A percentile compares a stretch with the other conserved stretches of the same genome.
These are phyloP conservation scores for Pseudohalonectria lignicola DNA, from an alignment of 2,329 filamentous ascomycete species.

Conservation along the genomic window DNA sequence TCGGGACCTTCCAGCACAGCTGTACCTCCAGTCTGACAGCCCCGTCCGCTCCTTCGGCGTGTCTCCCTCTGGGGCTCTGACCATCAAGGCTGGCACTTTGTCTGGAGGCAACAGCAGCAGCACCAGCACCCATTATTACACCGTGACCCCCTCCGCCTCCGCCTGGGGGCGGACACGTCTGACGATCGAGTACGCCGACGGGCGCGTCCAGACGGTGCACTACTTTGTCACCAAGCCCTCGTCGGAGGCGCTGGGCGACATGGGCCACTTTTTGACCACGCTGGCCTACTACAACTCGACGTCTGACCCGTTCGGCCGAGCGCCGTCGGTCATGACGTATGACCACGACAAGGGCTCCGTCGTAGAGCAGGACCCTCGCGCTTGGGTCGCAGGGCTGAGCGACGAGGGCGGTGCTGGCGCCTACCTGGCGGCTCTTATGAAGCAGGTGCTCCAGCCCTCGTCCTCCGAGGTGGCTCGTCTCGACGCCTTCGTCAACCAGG, in stretches of 20 bases:
- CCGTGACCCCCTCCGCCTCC: slow-evolving; percentile 26
- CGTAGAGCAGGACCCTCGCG: slow-evolving; percentile 35
- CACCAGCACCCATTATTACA: no score
- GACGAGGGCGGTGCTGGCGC: slow-evolving; percentile 48
- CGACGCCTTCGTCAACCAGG: slow-evolving; percentile 40
- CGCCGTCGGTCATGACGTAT: slow-evolving; percentile 45
- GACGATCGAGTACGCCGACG: slow-evolving; percentile 34
- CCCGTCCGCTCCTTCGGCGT: slow-evolving; percentile 26
- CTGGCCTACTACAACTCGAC: slow-evolving; percentile 38
- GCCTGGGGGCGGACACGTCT: slow-evolving; percentile 39
- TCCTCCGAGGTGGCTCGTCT: slow-evolving; percentile 37
- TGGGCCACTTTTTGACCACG: slow-evolving; percentile 43
- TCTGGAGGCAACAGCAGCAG: slow-evolving; percentile 23
- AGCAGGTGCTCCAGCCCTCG: slow-evolving; percentile 39
- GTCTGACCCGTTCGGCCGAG: slow-evolving; percentile 40
- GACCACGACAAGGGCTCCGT: slow-evolving; percentile 33
- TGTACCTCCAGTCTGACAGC: slow-evolving; percentile 31
- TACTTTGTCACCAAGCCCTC: slow-evolving; percentile 41
- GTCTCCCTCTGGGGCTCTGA: slow-evolving; percentile 23
- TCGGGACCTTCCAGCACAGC: slow-evolving; percentile 28
- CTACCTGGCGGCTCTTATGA: slow-evolving; percentile 42
- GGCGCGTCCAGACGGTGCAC: slow-evolving; percentile 39
- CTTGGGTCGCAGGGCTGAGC: slow-evolving; percentile 48
- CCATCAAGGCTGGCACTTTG: no score
- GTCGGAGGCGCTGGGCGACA: slow-evolving; percentile 28